Evolutionary conservation across 2,329 filamentous ascomycete genomes (phyloP), one percentile per base, ranked within the genome.

Genomic region (Aureobasidium sp.): DNA sequence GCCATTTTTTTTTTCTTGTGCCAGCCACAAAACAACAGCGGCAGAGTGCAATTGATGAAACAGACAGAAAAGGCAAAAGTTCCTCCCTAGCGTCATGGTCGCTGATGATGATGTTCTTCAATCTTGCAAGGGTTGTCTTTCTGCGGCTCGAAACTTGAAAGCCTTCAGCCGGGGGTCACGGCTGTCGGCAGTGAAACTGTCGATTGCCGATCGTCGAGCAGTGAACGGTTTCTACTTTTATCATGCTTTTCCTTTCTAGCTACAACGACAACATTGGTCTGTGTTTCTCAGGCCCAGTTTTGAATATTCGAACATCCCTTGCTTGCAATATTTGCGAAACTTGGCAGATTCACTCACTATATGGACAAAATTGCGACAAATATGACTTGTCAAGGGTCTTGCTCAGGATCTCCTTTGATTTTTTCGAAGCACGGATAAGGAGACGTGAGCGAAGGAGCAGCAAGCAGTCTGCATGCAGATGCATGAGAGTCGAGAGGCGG

Each of bases 141-240:
- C 22, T 25, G 30, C 22, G 44, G 44, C 44, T 48, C 6, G 44
- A n/a, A 25, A 37, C 30, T 12, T 38, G 45, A 29, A 38, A 29
- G 24, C 34, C 10, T 39, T 19, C 34, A 30, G 24, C 19, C 29
- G 5, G 14, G 27, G n/a, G 27, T 10, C 41, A 27, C 37, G 48
- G 48, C 37, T 41, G 25, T 51, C 48, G 48, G 48, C 35, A 51
- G 48, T 51, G 35, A 32, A 51, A 51, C 47, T 17, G 47, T 40
- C 48, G 48, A 41, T 19, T 51, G 48, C 37, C 48, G 48, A 51
- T 51, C 48, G 37, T 14, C n/a, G 37, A 40, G 47, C 35, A 32
- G 17, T 17, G 48, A 51, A 51, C 37, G 35, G 25, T 40, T 51
- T 34, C 37, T 39, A 49, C 45, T 49, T 48, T 49, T 39, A 30